These are phyloP conservation scores for Colletotrichum tropicicola DNA, from an alignment of 2,329 filamentous ascomycete genomes.

Conservation along the genomic window DNA sequence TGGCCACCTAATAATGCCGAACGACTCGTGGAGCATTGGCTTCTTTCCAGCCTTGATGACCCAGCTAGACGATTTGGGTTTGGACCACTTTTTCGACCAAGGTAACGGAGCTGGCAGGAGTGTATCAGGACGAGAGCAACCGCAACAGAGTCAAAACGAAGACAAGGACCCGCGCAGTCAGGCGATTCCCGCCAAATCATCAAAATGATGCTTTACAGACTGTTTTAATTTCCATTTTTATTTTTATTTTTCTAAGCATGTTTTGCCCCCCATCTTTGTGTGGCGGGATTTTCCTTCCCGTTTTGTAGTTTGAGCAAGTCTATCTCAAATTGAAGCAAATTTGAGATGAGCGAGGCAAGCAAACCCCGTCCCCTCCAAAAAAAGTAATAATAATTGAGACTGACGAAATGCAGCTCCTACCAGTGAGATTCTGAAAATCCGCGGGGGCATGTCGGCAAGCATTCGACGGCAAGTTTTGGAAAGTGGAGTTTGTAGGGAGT, in stretches of 20 bases:
- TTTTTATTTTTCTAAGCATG: neutral
- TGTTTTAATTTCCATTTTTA: neutral
- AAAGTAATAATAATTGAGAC: too few species aligned
- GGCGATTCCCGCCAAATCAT: neutral
- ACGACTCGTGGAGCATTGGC: neutral
- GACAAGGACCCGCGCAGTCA: neutral
- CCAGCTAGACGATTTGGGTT: neutral
- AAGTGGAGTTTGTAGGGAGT: neutral
- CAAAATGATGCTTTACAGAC: neutral
- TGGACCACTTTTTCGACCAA: conserved; percentile 11
- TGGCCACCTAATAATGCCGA: neutral
- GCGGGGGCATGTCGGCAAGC: neutral
- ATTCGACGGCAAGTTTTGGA: neutral
- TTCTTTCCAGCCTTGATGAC: conserved; percentile 1
- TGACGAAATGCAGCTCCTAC: too few species aligned
- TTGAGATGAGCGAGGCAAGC: too few species aligned
- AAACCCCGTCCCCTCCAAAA: too few species aligned
- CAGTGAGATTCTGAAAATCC: too few species aligned
- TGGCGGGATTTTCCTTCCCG: neutral
- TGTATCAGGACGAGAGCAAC: neutral
- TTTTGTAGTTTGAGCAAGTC: neutral
- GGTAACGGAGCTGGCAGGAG: neutral
- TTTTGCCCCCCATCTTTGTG: neutral
- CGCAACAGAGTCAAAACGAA: neutral
- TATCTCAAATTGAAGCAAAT: too few species aligned